phyloP scores from a whole-genome alignment of 805 yeast species.

The Blastobotrys terrestris region DNA sequence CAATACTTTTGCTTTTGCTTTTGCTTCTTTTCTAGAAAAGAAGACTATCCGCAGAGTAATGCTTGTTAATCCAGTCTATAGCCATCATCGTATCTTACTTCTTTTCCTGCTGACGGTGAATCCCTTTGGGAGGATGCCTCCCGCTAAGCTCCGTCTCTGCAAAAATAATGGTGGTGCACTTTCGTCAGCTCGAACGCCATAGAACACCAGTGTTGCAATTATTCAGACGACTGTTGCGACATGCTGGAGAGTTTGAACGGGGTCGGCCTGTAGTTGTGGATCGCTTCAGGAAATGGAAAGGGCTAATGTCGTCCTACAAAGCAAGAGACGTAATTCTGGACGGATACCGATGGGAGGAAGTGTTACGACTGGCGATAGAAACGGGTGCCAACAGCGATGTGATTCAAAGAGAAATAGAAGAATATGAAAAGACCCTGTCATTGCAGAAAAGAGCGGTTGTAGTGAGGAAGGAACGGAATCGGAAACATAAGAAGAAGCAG shows the following conservation, averaged over 20 bases:
- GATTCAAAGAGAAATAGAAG: not conserved
- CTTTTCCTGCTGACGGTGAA: too few relatives aligned
- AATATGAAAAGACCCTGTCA: not conserved
- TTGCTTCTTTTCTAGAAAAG: not conserved
- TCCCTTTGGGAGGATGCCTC: too few relatives aligned
- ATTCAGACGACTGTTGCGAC: constrained; percentile 3
- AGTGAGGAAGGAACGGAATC: not conserved
- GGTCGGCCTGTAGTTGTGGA: not conserved
- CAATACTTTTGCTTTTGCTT: not conserved
- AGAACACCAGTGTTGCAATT: constrained; percentile 5
- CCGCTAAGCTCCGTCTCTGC: too few relatives aligned
- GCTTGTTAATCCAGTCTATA: too few relatives aligned
- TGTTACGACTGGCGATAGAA: not conserved
- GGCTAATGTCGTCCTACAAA: constrained; percentile 1
- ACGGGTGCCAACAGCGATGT: not conserved
- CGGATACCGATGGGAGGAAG: constrained; percentile 4
- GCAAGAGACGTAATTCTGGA: not conserved
- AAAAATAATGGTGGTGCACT: constrained; percentile 2
- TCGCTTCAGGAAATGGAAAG: constrained; percentile 1
- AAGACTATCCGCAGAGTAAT: not conserved
- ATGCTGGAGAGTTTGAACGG: not conserved
- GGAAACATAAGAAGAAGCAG: not conserved
- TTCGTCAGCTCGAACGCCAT: constrained; percentile 2
- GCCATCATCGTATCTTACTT: too few relatives aligned
- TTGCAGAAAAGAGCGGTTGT: not conserved